Percentiles rank a stretch among this genome's conserved stretches.
Evolutionary conservation across 2,329 filamentous ascomycete species (phyloP).

Genomic region (Dothideomycetes sp.): DNA sequence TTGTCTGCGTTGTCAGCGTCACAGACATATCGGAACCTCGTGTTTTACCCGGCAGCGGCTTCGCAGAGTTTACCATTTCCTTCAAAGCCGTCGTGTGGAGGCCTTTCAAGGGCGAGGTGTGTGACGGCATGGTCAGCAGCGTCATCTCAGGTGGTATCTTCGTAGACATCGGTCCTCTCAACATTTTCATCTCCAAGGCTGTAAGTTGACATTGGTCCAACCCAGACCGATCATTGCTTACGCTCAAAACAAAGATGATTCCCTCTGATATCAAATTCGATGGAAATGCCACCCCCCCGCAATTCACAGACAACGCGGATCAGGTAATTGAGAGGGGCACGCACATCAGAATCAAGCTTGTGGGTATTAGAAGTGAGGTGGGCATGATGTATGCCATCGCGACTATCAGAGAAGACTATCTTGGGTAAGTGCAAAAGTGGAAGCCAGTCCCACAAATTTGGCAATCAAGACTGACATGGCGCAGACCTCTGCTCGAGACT

Average conservation of each 20-base stretch:
- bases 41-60: conserved; percentile 80
- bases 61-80: conserved; percentile 88
- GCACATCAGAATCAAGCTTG: conserved; percentile 86
- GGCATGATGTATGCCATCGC: conserved; percentile 95
- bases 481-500: conserved; percentile 5
- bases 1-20: conserved; percentile 95
- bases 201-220: conserved; percentile 41
- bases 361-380: conserved; percentile 86
- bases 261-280: conserved; percentile 89
- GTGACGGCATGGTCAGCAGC: conserved; percentile 86
- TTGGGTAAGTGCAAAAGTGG: conserved; percentile 18
- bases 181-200: conserved; percentile 70
- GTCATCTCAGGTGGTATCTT: conserved; percentile 92
- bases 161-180: conserved; percentile 66
- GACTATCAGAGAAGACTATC: conserved; percentile 70
- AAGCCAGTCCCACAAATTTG: neutral
- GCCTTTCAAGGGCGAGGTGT: conserved; percentile 95
- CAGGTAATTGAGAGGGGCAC: conserved; percentile 89
- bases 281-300: conserved; percentile 88
- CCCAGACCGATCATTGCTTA: neutral
- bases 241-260: conserved; percentile 55
- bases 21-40: conserved; percentile 81
- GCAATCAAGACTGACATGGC: neutral
- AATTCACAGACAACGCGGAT: conserved; percentile 91
- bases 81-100: conserved; percentile 97